Evolutionary conservation across 2,329 filamentous ascomycete genomes (phyloP).

Genomic region (Hortaea sp.): DNA sequence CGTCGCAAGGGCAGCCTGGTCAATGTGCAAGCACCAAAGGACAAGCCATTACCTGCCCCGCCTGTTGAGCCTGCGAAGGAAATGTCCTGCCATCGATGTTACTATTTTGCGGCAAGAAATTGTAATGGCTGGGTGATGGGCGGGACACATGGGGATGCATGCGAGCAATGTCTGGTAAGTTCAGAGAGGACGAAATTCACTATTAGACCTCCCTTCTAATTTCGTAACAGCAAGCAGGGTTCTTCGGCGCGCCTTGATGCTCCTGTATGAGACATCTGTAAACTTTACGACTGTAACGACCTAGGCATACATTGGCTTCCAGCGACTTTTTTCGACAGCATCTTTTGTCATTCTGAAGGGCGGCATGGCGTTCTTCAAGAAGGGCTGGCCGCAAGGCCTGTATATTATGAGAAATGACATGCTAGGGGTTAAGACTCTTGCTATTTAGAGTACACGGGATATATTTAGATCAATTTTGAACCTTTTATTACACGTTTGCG

Average conservation of each 20-base stretch:
- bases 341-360: no score
- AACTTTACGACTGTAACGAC: no score
- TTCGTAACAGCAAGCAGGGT: constrained; percentile 19
- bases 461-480: no score
- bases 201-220: constrained; percentile 1
- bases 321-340: no score
- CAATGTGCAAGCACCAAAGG: not conserved
- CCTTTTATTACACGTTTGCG: no score
- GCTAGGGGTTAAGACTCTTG: no score
- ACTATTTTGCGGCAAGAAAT: constrained; percentile 27
- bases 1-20: constrained; percentile 6
- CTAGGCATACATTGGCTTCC: no score
- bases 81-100: constrained; percentile 25
- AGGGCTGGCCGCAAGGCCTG: no score
- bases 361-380: no score
- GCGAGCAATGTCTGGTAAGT: constrained; percentile 22
- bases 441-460: no score
- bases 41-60: constrained; percentile 5
- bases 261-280: no score
- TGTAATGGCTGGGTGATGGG: constrained; percentile 28
- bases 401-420: no score
- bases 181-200: not conserved
- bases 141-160: constrained; percentile 23
- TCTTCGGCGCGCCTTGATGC: constrained; percentile 17
- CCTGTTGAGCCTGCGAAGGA: constrained; percentile 12